A percentile compares a stretch with the other conserved stretches of the same genome.
Evolutionary conservation across 2,329 filamentous ascomycete genomes (phyloP).

Genomic region (Sclerotiophoma versabilis): DNA sequence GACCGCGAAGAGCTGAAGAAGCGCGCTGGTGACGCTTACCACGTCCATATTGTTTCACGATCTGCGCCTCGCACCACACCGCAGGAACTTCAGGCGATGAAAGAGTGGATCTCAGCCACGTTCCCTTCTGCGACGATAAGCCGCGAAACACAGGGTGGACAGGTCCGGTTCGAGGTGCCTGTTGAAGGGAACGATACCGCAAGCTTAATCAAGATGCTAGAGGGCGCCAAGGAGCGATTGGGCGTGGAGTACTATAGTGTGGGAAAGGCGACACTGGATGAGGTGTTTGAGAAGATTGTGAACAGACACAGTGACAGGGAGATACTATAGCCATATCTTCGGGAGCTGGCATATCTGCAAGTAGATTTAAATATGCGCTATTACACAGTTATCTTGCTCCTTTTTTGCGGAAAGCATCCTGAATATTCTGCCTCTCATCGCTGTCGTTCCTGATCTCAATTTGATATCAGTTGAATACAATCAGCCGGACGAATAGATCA

Average conservation of each 20-base stretch:
- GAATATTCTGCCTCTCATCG: too few species aligned
- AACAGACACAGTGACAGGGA: slow-evolving; percentile 13
- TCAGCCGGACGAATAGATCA: too few species aligned
- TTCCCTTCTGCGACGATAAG: slow-evolving; percentile 65
- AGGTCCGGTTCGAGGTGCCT: slow-evolving; percentile 79
- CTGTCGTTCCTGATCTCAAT: too few species aligned
- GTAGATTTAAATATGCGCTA: not conserved
- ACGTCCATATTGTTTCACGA: slow-evolving; percentile 74
- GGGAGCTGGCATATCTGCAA: not conserved
- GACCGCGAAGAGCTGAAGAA: slow-evolving; percentile 73
- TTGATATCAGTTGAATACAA: too few species aligned
- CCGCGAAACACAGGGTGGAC: slow-evolving; percentile 70
- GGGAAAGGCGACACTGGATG: slow-evolving; percentile 77
- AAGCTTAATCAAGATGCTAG: slow-evolving; percentile 71
- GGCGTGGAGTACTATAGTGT: slow-evolving; percentile 86
- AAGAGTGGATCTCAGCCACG: slow-evolving; percentile 66
- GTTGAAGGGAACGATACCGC: slow-evolving; percentile 62
- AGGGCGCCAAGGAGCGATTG: slow-evolving; percentile 70
- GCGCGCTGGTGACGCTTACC: slow-evolving; percentile 61
- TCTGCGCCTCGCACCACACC: slow-evolving; percentile 74
- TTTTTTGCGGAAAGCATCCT: too few species aligned
- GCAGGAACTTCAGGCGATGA: slow-evolving; percentile 69
- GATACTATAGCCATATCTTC: not conserved
- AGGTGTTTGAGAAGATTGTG: slow-evolving; percentile 87
- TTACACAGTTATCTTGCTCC: not conserved